Conservation (phyloP, 2,329 filamentous ascomycete genomes). For the Diaporthe longicolla region DNA sequence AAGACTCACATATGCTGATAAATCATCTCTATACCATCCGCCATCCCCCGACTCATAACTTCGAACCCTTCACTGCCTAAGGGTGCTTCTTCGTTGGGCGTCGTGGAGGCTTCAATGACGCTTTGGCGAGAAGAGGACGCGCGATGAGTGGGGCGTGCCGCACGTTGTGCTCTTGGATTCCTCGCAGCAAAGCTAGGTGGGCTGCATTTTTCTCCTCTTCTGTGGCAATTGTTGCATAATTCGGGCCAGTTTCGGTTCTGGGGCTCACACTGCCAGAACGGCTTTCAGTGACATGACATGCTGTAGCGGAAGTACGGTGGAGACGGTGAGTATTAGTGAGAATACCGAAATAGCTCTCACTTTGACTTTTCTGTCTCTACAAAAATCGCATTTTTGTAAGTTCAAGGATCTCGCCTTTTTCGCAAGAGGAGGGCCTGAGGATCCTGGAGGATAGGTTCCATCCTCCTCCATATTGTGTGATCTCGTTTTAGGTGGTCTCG, state of each 20-base stretch:
- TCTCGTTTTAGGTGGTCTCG: too few relatives aligned
- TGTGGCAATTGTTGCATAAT: background rate
- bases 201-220: slow-evolving; percentile 7
- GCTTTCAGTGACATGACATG: background rate
- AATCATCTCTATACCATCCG: background rate
- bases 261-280: background rate
- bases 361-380: background rate
- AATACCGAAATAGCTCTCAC: background rate
- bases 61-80: background rate
- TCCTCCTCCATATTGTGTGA: background rate
- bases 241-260: background rate
- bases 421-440: background rate
- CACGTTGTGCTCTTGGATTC: background rate
- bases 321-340: background rate
- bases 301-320: too few relatives aligned
- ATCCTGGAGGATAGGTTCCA: background rate
- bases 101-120: background rate
- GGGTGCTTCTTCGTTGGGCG: too few relatives aligned
- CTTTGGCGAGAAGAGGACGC: too few relatives aligned
- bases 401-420: background rate
- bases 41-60: background rate
- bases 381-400: slow-evolving; percentile 8
- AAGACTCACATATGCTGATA: background rate
- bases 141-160: too few relatives aligned
- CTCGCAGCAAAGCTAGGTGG: background rate